Conservation (phyloP, 805 yeast genomes). For the Saturnispora ahearnii region DNA sequence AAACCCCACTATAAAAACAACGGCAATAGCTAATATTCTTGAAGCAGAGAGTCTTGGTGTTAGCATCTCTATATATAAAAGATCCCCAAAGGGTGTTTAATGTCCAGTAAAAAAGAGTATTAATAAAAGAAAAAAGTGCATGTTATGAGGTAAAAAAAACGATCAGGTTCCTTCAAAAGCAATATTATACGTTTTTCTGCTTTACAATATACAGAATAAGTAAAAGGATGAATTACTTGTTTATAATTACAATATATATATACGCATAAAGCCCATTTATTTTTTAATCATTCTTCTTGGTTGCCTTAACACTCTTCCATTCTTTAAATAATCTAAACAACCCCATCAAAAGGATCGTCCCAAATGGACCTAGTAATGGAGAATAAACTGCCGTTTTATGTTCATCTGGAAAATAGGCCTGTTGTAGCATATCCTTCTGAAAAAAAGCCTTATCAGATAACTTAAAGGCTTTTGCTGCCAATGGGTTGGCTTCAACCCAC, state of each 20-base stretch:
- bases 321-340: constrained; percentile 39
- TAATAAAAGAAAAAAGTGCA: no score
- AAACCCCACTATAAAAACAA: background rate
- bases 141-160: background rate
- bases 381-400: constrained; percentile 90
- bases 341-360: constrained; percentile 52
- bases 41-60: background rate
- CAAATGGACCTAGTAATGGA: constrained; percentile 82
- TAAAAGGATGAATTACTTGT: no score
- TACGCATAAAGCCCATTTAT: background rate
- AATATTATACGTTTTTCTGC: no score
- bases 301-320: background rate
- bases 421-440: constrained; percentile 92
- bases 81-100: no score
- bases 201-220: no score
- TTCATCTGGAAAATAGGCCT: constrained; percentile 89
- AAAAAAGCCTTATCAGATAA: constrained; percentile 75
- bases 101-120: no score
- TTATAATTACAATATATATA: background rate
- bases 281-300: background rate
- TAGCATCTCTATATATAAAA: background rate
- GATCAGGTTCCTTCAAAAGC: no score
- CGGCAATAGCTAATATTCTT: background rate
- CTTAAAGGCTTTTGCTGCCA: constrained; percentile 45
- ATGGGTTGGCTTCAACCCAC: constrained; percentile 31